phyloP scores from a whole-genome alignment of 306 rosid genomes.

The Vigna reflexopilosa region DNA sequence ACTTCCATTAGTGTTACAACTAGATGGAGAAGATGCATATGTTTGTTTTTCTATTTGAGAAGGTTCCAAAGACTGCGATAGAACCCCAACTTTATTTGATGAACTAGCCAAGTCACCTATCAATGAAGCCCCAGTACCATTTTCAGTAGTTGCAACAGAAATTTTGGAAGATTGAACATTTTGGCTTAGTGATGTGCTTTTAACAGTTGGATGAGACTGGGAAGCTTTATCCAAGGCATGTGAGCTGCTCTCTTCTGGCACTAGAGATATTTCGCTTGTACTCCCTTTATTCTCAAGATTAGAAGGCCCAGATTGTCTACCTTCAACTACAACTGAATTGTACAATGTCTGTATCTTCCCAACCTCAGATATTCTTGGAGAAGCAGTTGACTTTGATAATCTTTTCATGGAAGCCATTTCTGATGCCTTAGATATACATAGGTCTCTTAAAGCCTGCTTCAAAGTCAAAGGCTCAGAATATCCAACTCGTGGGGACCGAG shows the following conservation, averaged over 20 bases:
- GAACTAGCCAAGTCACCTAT: slow-evolving; percentile 49
- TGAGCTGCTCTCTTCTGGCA: slow-evolving; percentile 66
- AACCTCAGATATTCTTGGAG: slow-evolving; percentile 87
- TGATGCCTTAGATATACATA: slow-evolving; percentile 93
- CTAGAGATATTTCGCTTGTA: slow-evolving; percentile 63
- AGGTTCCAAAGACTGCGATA: slow-evolving; percentile 47
- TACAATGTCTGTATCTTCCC: slow-evolving; percentile 95
- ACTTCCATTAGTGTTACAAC: slow-evolving; percentile 46
- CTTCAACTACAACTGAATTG: slow-evolving; percentile 82
- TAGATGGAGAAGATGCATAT: slow-evolving; percentile 42
- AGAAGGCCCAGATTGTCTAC: slow-evolving; percentile 62
- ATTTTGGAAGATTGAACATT: slow-evolving; percentile 57
- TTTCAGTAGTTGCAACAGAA: slow-evolving; percentile 44
- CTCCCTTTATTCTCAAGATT: slow-evolving; percentile 53
- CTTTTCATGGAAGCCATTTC: slow-evolving; percentile 98
- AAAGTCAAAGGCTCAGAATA: slow-evolving; percentile 77
- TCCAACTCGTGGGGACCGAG: slow-evolving; percentile 80
- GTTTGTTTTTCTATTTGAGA: slow-evolving; percentile 53
- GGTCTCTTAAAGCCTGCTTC: slow-evolving; percentile 95
- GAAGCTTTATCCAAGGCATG: slow-evolving; percentile 46
- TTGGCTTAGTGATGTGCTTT: slow-evolving; percentile 46
- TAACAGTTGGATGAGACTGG: slow-evolving; percentile 53
- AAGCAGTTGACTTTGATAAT: slow-evolving; percentile 76
- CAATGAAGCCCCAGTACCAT: slow-evolving; percentile 23
- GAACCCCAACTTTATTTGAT: slow-evolving; percentile 55